These are phyloP conservation scores for Phytophthora pini DNA, from an alignment of 352 stramenopile species.

Conservation along the genomic window DNA sequence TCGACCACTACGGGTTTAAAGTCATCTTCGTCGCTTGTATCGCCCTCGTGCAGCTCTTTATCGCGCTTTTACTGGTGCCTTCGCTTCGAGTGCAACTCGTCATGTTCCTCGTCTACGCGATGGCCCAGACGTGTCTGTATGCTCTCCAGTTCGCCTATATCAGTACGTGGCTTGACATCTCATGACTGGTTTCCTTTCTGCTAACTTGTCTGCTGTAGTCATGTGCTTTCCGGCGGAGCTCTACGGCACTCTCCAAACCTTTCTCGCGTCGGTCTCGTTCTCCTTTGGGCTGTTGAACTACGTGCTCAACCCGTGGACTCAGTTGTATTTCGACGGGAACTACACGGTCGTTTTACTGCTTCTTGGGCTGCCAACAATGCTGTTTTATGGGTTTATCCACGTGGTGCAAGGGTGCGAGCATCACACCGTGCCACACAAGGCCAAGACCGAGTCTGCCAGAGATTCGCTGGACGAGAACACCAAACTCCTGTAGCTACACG, in stretches of 20 bases:
- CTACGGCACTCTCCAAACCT: constrained; percentile 82
- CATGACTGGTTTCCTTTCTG: too few species aligned
- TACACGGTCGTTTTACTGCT: constrained; percentile 67
- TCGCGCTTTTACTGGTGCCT: constrained; percentile 65
- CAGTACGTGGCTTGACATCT: constrained; percentile 48
- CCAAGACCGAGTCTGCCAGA: constrained; percentile 20
- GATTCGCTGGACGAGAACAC: constrained; percentile 38
- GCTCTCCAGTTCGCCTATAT: constrained; percentile 88
- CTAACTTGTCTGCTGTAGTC: constrained; percentile 41
- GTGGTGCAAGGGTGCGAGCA: constrained; percentile 70
- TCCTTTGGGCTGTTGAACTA: constrained; percentile 78
- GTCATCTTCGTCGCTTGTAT: constrained; percentile 73
- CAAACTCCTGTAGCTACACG: constrained; percentile 46
- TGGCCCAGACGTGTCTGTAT: constrained; percentile 81
- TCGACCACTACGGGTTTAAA: constrained; percentile 85
- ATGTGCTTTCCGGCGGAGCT: constrained; percentile 83
- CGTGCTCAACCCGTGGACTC: constrained; percentile 75
- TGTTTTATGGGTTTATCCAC: constrained; percentile 73
- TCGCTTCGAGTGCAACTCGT: constrained; percentile 64
- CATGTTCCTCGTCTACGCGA: constrained; percentile 77
- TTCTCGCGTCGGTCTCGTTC: constrained; percentile 75
- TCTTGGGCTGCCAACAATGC: constrained; percentile 58
- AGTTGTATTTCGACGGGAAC: constrained; percentile 70
- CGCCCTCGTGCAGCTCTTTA: constrained; percentile 69
- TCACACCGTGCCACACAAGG: constrained; percentile 50